Percentiles rank a stretch among this genome's conserved stretches.
phyloP scores from a whole-genome alignment of 345 rosid genomes.

The Eucalyptus tenuipes region DNA sequence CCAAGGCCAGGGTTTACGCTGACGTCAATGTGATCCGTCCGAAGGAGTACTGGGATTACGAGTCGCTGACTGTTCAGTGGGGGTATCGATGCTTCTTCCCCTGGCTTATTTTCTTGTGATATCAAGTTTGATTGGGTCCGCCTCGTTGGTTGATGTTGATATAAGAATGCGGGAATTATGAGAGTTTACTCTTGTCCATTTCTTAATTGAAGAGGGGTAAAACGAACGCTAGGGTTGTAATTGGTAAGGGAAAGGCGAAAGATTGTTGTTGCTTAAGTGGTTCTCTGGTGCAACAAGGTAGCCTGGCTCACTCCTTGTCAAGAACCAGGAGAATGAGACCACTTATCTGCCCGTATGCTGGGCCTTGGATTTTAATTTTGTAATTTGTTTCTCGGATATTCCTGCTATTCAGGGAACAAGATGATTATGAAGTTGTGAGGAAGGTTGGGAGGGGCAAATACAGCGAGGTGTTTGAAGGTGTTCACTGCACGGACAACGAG shows the following conservation, averaged over 20 bases:
- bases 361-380: not conserved
- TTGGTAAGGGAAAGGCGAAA: not conserved
- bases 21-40: constrained; percentile 84
- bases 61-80: constrained; percentile 70
- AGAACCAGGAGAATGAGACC: not conserved
- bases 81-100: constrained; percentile 29
- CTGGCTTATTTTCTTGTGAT: not conserved
- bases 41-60: constrained; percentile 94
- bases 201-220: not conserved
- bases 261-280: not conserved
- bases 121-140: not conserved
- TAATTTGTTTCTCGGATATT: not conserved
- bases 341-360: not conserved
- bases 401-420: constrained; percentile 55
- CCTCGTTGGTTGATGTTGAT: not conserved
- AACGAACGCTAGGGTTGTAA: not conserved
- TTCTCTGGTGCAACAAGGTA: not conserved
- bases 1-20: constrained; percentile 89
- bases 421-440: constrained; percentile 91
- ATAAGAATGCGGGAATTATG: not conserved
- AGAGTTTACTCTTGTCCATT: not conserved
- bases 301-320: not conserved
- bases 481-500: constrained; percentile 69
- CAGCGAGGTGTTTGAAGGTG: constrained; percentile 93
- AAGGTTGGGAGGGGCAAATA: constrained; percentile 96